phyloP scores from a whole-genome alignment of 2,329 filamentous ascomycete genomes.

The Grosmannia serpens region DNA sequence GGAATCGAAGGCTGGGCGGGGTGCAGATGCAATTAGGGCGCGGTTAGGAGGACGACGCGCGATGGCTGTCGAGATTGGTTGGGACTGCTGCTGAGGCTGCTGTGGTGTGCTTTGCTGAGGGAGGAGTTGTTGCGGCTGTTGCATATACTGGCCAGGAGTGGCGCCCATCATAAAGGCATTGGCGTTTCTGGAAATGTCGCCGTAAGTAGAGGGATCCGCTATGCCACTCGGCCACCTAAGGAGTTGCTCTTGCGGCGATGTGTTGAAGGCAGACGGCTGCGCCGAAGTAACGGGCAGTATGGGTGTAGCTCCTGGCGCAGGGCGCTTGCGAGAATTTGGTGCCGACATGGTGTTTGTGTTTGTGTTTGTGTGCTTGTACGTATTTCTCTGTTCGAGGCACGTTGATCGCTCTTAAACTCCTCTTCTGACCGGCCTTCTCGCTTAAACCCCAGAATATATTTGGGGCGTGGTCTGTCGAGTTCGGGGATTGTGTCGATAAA shows the following conservation, averaged over 20 bases:
- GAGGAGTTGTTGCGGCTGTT: constrained; percentile 7
- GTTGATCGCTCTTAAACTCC: not conserved
- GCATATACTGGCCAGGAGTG: constrained; percentile 18
- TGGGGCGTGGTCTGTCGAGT: not conserved
- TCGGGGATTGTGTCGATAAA: not conserved
- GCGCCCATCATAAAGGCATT: constrained; percentile 28
- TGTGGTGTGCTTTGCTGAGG: constrained; percentile 18
- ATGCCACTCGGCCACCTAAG: constrained; percentile 30
- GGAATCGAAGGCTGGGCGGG: constrained; percentile 25
- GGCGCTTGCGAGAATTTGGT: constrained; percentile 54
- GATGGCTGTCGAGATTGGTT: constrained; percentile 33
- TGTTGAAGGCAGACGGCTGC: constrained; percentile 30
- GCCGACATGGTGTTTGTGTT: constrained; percentile 28
- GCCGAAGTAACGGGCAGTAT: constrained; percentile 40
- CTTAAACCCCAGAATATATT: not conserved
- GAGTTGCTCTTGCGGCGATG: constrained; percentile 34
- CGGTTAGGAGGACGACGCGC: constrained; percentile 41
- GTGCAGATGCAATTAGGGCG: constrained; percentile 33
- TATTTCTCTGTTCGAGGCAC: not conserved
- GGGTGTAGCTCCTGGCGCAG: constrained; percentile 62
- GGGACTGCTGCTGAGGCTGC: constrained; percentile 9
- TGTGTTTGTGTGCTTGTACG: not conserved
- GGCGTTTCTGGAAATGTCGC: constrained; percentile 22
- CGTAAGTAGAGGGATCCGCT: constrained; percentile 25
- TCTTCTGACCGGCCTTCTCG: not conserved